A percentile compares a stretch with the other conserved stretches of the same genome.
phyloP scores from a whole-genome alignment of 768 basidiomycete species.

The Pleurotus cornucopiae region DNA sequence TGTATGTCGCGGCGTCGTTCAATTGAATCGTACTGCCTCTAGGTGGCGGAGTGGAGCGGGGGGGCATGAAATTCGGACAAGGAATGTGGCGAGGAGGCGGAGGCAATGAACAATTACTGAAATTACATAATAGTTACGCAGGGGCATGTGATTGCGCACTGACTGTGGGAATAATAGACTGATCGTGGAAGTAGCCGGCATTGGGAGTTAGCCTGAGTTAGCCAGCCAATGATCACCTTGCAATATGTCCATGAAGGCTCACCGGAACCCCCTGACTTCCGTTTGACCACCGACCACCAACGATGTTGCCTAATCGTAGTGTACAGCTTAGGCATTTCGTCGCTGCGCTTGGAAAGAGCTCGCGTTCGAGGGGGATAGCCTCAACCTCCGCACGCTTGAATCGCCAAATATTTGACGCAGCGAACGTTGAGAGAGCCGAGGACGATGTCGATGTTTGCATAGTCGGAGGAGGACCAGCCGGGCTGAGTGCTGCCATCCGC shows the following conservation, averaged over 20 bases:
- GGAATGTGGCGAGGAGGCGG: not conserved
- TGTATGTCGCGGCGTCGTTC: conserved; percentile 75
- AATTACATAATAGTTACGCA: too few species aligned
- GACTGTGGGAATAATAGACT: not conserved
- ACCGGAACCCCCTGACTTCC: not conserved
- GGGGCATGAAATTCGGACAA: conserved; percentile 5
- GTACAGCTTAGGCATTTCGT: not conserved
- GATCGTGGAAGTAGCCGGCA: not conserved
- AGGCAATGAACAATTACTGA: too few species aligned
- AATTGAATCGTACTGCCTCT: conserved; percentile 44
- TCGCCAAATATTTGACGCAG: conserved; percentile 39
- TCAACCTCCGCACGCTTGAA: conserved; percentile 18
- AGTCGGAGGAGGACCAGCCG: conserved; percentile 94
- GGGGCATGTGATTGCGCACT: not conserved
- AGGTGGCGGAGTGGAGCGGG: conserved; percentile 31
- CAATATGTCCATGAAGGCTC: too few species aligned
- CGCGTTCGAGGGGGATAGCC: conserved; percentile 29
- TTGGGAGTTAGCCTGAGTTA: too few species aligned
- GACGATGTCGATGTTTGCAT: conserved; percentile 98
- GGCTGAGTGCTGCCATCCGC: conserved; percentile 92
- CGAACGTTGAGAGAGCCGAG: conserved; percentile 70
- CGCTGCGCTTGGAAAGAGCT: conserved; percentile 61
- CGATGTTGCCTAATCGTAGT: not conserved
- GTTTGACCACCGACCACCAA: not conserved
- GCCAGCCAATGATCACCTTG: too few species aligned